Evolutionary conservation across 306 rosid species (phyloP), one percentile per base, ranked within the genome.

Genomic region (Arachis stenosperma): DNA sequence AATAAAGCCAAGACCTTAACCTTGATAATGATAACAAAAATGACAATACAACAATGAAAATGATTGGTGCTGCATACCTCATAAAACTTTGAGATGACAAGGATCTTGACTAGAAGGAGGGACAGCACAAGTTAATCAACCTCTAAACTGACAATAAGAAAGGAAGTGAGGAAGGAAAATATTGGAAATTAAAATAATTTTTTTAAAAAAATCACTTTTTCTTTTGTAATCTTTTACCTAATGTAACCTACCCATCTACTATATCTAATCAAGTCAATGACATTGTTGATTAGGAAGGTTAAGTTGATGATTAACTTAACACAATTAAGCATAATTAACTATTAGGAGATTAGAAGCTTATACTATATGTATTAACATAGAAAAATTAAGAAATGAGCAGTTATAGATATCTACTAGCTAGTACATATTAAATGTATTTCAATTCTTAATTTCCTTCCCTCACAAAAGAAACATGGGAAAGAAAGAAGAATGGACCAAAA

Each of bases 31-130:
- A 52, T 48, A 52, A 36, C 10, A 74, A 61, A 53, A 61, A 53
- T 6, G 67, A 61, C 75, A 61, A 40, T 12, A 68, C 76, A 67
- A 14, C 13, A 43, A 52, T 48, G 59, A 67, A 41, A 60, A 40
- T 3, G 61, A 64, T 55, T 61, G 70, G 72, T 67, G 83, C 14
- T 67, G 83, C 14, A 42, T 33, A 30, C 58, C 52, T 74, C 71
- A 59, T 33, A 33, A 22, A 22, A 50, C 13, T 58, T 58, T 15
- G 62, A 54, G 65, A 46, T 47, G 82, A 71, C 65, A 78, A 74
- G 36, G 78, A 79, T 58, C 58, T 50, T 22, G 47, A 71, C 50
- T 55, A 22, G 54, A 70, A 11, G 40, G 8, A 27, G 41, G 69
- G 69, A 40, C 42, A 42, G 70, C 61, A 40, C 36, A 62, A 62